Base-by-base conservation (phyloP, 139 green algal genomes). In the Coelastrella sp. region DNA sequence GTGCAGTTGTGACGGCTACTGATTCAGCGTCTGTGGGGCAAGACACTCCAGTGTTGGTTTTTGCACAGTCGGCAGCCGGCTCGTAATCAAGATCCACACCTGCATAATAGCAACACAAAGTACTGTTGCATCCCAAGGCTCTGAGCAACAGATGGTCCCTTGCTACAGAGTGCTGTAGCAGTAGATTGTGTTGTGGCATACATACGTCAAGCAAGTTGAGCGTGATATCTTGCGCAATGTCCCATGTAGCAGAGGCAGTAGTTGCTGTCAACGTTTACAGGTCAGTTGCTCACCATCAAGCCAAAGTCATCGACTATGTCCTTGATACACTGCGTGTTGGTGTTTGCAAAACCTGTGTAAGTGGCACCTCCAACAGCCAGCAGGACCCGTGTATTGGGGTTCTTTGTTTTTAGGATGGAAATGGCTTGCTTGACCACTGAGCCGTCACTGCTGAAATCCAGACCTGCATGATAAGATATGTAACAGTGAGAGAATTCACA, bases 1-100 rank as follows among this genome's bases (percentile, higher is more conserved):
- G 27, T 3, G 30, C 38, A 3, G 43, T 68, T 4, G 89, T 45
- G 5, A 72, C 81, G 2, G n/a, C 5, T 13, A 86, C 86, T 7
- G 68, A 83, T 48, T 88, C 79, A 23, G 67, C 66, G n/a, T 92
- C 89, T 15, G 88, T 92, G 5, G 45, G 6, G 67, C 89, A 92
- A 25, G 23, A 45, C 19, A 90, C 84, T 2, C 73, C 48, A 23
- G 41, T 38, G 15, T 35, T 45, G 48, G 62, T 69, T n/a, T 11
- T 38, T 11, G 25, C 5, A 45, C 76, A 86, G 62, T 27, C 27
- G 4, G 64, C 25, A 63, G 38, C 38, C 5, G 68, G 45, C 57
- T 73, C 77, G n/a, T 30, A 83, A 38, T 83, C 76, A 51, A 83
- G 23, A 57, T 83, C 76, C 6, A 83, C 34, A 35, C 72, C 67